Evolutionary conservation across 208 protist species (phyloP), one percentile per base, ranked within the genome.

Genomic region (Acanthamoeba sp.): DNA sequence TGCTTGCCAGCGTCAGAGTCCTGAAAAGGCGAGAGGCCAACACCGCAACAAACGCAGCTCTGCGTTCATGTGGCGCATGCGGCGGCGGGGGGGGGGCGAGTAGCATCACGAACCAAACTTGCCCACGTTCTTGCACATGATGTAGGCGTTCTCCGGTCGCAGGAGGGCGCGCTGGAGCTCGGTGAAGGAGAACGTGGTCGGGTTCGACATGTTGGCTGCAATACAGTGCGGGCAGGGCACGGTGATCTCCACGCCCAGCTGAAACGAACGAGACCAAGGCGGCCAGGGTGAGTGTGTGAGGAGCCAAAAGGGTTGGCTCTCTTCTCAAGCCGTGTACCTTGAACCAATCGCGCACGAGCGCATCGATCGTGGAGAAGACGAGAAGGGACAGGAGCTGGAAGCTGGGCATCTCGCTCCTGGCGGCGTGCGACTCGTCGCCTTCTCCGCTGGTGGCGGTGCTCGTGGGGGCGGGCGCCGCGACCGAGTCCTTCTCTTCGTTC

Each of bases 221-320:
- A 52, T 64, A 36, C 82, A 89, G 32, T 89, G 82, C 50, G 82
- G 82, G 24, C 82, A 89, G 18, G 82, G 82, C 45, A 89, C 82
- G 12, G 82, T 66, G 48, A 89, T 29, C 45, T 64, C 27, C 16
- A 36, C 82, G 18, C 38, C 82, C 40, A 89, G 55, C 55, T 87
- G 78, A 42, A 27, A 36, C 78, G 55, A 45, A 32, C 1, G 2
- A 85, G 27, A 32, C 4, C 4, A 27, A 84, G 4, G 45, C 18
- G 45, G 45, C 2, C 14, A 18, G 45, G 10, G 45, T 7, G 45
- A 18, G 4, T 50, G 45, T 50, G 45, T 0, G 45, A 1, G 1
- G 45, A 18, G 45, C 18, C 14, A 3, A 18, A 16, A 18, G 45
- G 10, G 45, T 50, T 9, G 0, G 45, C 45, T n/a, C n/a, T n/a